These are phyloP conservation scores for Piromyces finnis DNA, from an alignment of 192 early-diverging fungal genomes.

Conservation along the genomic window DNA sequence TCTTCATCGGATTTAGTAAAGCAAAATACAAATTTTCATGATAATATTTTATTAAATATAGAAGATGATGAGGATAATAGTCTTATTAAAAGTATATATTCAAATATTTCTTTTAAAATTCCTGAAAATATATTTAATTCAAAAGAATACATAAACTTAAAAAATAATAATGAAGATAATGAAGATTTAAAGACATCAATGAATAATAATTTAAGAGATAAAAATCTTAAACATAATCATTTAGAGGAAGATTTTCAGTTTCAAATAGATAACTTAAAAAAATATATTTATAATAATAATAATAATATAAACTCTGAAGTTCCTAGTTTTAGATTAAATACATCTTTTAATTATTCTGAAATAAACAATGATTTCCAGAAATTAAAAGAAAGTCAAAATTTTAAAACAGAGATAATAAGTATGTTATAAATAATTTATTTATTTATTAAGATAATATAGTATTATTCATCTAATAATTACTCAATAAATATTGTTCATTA, in stretches of 20 bases:
- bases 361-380: background rate
- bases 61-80: background rate
- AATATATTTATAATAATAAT: background rate
- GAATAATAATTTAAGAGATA: background rate
- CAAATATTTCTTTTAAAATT: background rate
- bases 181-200: background rate
- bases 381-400: background rate
- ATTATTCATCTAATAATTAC: too few relatives aligned
- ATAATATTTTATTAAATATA: background rate
- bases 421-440: too few relatives aligned
- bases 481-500: too few relatives aligned
- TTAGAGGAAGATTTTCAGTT: background rate
- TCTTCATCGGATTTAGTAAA: background rate
- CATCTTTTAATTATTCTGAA: background rate
- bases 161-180: background rate
- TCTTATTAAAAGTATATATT: background rate
- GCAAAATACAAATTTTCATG: background rate
- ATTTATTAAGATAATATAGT: too few relatives aligned
- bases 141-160: background rate
- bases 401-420: background rate
- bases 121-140: background rate
- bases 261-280: background rate
- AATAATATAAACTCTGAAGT: background rate
- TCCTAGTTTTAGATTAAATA: background rate
- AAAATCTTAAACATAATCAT: background rate